Evolutionary conservation across 768 basidiomycete genomes (phyloP).

Genomic region (Mycena indigotica): DNA sequence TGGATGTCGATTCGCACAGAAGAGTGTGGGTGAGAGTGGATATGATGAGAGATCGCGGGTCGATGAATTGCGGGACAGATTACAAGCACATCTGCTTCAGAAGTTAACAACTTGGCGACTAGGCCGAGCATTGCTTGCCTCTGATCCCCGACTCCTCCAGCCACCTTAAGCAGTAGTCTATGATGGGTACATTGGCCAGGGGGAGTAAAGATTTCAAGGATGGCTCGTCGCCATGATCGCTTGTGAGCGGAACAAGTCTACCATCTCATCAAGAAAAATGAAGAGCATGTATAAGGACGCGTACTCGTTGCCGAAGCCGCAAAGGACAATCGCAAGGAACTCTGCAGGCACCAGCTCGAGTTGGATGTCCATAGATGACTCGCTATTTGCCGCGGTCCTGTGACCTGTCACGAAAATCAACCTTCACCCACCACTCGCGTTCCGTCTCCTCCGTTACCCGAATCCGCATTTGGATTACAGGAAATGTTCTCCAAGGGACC

Average conservation of each 20-base stretch:
- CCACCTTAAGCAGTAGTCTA: slow-evolving; percentile 85
- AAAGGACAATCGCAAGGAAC: slow-evolving; percentile 85
- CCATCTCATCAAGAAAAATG: slow-evolving; percentile 7
- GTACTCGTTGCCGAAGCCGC: slow-evolving; percentile 92
- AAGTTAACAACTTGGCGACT: too few relatives aligned
- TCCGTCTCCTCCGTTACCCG: too few relatives aligned
- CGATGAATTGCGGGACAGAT: slow-evolving; percentile 83
- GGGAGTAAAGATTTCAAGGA: slow-evolving; percentile 88
- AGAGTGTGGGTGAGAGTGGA: slow-evolving; percentile 76
- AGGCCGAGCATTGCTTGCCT: too few relatives aligned
- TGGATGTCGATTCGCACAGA: slow-evolving; percentile 76
- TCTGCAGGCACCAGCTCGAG: slow-evolving; percentile 60
- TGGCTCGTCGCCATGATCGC: slow-evolving; percentile 76
- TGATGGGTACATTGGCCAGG: slow-evolving; percentile 83
- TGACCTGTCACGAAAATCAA: slow-evolving; percentile 30
- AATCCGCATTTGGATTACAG: too few relatives aligned
- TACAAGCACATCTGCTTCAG: slow-evolving; percentile 83
- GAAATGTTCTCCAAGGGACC: too few relatives aligned
- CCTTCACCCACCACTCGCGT: slow-evolving; percentile 15
- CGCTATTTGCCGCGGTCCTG: slow-evolving; percentile 10
- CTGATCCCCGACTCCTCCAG: slow-evolving; percentile 83
- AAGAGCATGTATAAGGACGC: slow-evolving; percentile 25
- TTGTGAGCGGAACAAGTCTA: slow-evolving; percentile 75
- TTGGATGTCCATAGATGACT: slow-evolving; percentile 23
- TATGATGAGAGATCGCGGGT: slow-evolving; percentile 76